Base-by-base conservation (phyloP, 371 early-diverging fungal species). In the Haplosporangium sp. region DNA sequence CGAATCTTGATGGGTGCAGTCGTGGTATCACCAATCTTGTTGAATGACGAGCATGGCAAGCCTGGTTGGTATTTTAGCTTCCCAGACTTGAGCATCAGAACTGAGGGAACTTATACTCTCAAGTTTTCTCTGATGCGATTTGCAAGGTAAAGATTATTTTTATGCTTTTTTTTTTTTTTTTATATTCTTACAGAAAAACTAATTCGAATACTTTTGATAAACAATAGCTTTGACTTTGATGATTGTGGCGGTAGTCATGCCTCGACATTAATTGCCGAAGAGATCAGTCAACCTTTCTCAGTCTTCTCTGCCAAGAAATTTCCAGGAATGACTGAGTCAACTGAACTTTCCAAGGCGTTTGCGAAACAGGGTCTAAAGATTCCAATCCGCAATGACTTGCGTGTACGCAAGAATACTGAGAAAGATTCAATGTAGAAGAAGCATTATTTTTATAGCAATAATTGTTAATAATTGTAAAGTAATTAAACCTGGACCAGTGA, bases 271-370 rank as follows among this genome's bases (percentile, higher is more conserved):
- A 84, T 94, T 58, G 85, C 90, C 3, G 87, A 89, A 67, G 86
- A 85, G 38, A 89, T 85, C 66, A 89, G 93, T 5, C 82, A 88
- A 11, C 85, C 85, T 3, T 94, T 93, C 64, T 88, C 86, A 11
- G 97, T 96, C n/a, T 96, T 92, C 73, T 89, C 94, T 9, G 93
- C 95, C 40, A 96, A 96, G 82, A 88, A 92, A 69, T 96, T 95
- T 75, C 95, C 96, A 0, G 96, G 96, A 38, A 95, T 95, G 94
- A 93, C 91, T 92, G 97, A 96, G 86, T 95, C 96, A 7, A 96
- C 97, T 4, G 91, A 91, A 40, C 75, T 97, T 20, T 95, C 96
- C 17, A 92, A 94, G 69, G 88, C 91, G 6, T 93, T 97, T 87
- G 96, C 97, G 2, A 93, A 92, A 65, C 97, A 97, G 72, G 97